Conservation (phyloP, 1,139 yeast genomes). For the Candida albicans region DNA sequence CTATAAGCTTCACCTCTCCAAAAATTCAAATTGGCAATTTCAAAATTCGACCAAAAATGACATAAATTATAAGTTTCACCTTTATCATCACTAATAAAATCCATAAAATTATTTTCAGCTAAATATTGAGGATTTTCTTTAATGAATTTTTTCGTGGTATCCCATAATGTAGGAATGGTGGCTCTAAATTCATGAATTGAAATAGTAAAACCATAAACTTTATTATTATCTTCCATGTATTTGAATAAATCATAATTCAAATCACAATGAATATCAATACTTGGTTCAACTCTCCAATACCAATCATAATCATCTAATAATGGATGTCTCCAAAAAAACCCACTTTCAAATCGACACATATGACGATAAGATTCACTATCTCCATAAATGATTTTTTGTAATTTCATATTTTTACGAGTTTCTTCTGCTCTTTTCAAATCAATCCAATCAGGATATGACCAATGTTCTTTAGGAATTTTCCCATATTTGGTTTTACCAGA, state of each 20-base stretch:
- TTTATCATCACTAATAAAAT: constrained; percentile 56
- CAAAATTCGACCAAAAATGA: constrained; percentile 95
- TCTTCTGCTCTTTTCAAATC: constrained; percentile 57
- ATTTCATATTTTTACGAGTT: constrained; percentile 48
- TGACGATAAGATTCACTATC: constrained; percentile 67
- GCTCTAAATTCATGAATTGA: constrained; percentile 59
- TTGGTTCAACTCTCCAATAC: constrained; percentile 78
- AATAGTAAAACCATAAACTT: constrained; percentile 65
- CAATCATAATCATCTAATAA: constrained; percentile 57
- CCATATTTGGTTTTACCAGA: constrained; percentile 68
- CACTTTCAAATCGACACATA: constrained; percentile 75
- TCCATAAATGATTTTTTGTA: constrained; percentile 57
- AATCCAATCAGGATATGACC: constrained; percentile 75
- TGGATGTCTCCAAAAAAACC: constrained; percentile 61
- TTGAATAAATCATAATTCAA: constrained; percentile 63
- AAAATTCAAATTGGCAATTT: constrained; percentile 74
- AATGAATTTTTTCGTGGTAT: constrained; percentile 51
- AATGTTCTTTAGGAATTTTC: constrained; percentile 59
- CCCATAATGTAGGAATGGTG: constrained; percentile 64
- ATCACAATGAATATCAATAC: constrained; percentile 61
- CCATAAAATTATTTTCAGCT: constrained; percentile 48
- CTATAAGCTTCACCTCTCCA: constrained; percentile 70
- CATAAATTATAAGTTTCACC: constrained; percentile 74
- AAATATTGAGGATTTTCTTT: constrained; percentile 43
- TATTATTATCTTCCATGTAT: constrained; percentile 58